Evolutionary conservation across 495 filamentous ascomycete genomes (phyloP).

Genomic region (Talaromyces liani): DNA sequence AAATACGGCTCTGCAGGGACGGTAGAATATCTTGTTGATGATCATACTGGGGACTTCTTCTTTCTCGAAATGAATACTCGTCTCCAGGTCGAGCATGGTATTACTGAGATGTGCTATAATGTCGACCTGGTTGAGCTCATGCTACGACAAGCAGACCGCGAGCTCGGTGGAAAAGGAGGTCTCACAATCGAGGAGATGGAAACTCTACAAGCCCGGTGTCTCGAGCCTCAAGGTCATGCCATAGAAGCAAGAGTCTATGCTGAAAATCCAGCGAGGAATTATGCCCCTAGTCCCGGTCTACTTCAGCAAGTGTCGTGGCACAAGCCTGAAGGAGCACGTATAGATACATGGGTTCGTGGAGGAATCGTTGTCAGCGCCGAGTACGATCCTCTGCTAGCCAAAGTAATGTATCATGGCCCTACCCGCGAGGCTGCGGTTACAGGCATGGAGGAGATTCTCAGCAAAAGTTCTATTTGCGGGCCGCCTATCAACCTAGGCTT

Average conservation of each 20-base stretch:
- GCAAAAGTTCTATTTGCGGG: conserved; percentile 39
- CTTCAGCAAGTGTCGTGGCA: conserved; percentile 50
- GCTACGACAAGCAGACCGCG: conserved; percentile 44
- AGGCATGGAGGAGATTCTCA: conserved; percentile 34
- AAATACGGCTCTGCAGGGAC: conserved; percentile 56
- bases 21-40: conserved; percentile 59
- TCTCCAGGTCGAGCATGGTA: conserved; percentile 60
- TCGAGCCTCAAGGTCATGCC: conserved; percentile 33
- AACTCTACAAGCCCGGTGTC: conserved; percentile 25
- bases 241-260: conserved; percentile 58
- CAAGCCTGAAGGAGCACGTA: conserved; percentile 32
- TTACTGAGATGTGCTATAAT: conserved; percentile 54
- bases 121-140: conserved; percentile 52
- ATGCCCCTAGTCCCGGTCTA: conserved; percentile 48
- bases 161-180: conserved; percentile 33
- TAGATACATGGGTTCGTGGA: conserved; percentile 52
- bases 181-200: conserved; percentile 13
- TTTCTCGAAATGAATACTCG: conserved; percentile 66
- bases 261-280: conserved; percentile 51
- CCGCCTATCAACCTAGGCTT: conserved; percentile 53
- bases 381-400: conserved; percentile 50
- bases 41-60: conserved; percentile 48
- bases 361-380: no score
- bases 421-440: conserved; percentile 35
- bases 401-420: conserved; percentile 47